Conservation (phyloP, 345 rosid genomes). For the Eucalyptus melliodora region DNA sequence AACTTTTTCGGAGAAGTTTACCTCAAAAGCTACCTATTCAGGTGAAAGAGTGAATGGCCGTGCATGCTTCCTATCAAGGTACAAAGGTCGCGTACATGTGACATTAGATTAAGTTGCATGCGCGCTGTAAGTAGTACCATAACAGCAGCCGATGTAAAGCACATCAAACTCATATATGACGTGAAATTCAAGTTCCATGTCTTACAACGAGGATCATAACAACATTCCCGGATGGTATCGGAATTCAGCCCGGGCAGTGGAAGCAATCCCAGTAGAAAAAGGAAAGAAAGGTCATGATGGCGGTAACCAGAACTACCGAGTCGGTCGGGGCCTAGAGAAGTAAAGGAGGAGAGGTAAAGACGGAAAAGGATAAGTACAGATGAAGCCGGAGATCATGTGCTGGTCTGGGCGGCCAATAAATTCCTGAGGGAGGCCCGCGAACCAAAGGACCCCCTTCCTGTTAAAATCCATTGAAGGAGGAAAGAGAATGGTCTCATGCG, state of each 20-base stretch:
- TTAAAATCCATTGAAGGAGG: neutral
- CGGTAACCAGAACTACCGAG: neutral
- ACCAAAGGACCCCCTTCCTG: neutral
- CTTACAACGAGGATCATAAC: neutral
- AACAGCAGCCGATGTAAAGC: neutral
- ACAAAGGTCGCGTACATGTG: neutral
- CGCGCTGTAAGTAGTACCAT: neutral
- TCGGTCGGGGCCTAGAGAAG: neutral
- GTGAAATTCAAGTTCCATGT: neutral
- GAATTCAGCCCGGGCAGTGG: neutral
- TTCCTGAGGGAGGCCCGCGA: neutral
- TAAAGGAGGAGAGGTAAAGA: neutral
- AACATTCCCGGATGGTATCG: neutral
- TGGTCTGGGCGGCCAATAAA: neutral
- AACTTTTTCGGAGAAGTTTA: neutral
- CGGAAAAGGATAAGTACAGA: neutral
- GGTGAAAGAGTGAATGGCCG: neutral
- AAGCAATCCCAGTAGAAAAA: neutral
- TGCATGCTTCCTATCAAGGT: neutral
- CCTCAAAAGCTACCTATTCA: neutral
- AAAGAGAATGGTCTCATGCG: neutral
- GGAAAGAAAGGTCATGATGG: neutral
- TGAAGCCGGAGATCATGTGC: neutral
- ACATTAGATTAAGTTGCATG: neutral
- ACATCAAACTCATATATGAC: neutral